A percentile compares a stretch with the other conserved stretches of the same genome.
These are phyloP conservation scores for Penicillium simplicissimum DNA, from an alignment of 495 filamentous ascomycete species.

Conservation along the genomic window DNA sequence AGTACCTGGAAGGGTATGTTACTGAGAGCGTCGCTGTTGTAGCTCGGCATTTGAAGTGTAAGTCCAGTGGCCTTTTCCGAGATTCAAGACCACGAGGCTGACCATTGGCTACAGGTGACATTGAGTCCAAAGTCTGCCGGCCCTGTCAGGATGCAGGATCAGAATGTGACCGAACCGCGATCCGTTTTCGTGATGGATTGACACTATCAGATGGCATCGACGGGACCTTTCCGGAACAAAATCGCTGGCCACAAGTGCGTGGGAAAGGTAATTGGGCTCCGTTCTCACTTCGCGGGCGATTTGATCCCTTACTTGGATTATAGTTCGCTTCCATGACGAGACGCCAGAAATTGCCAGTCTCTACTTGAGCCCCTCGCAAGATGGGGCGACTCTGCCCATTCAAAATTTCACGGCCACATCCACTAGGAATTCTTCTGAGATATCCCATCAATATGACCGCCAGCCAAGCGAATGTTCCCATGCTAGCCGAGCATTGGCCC, in stretches of 20 bases:
- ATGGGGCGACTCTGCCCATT: background rate
- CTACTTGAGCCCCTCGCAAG: constrained; percentile 6
- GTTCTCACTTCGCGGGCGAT: background rate
- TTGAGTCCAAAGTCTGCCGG: constrained; percentile 15
- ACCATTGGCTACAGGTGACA: constrained; percentile 18
- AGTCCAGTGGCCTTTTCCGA: background rate
- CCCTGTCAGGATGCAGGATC: constrained; percentile 24
- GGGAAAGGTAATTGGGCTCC: constrained; percentile 17
- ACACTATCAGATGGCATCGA: constrained; percentile 15
- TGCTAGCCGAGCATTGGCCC: background rate
- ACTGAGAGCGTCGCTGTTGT: background rate
- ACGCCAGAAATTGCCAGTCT: constrained; percentile 23
- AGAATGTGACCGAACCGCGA: constrained; percentile 27
- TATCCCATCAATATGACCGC: background rate
- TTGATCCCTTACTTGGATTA: background rate
- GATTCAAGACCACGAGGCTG: no score
- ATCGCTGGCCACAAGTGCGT: constrained; percentile 21
- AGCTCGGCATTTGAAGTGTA: constrained; percentile 35
- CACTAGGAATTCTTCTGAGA: background rate
- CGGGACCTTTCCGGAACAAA: constrained; percentile 20
- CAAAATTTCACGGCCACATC: background rate
- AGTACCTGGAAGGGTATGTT: background rate
- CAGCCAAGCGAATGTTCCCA: background rate
- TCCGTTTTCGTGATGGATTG: constrained; percentile 29
- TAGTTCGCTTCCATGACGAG: constrained; percentile 31